These are phyloP conservation scores for Actinomortierella wolfii DNA, from an alignment of 371 early-diverging fungal species.

Conservation along the genomic window DNA sequence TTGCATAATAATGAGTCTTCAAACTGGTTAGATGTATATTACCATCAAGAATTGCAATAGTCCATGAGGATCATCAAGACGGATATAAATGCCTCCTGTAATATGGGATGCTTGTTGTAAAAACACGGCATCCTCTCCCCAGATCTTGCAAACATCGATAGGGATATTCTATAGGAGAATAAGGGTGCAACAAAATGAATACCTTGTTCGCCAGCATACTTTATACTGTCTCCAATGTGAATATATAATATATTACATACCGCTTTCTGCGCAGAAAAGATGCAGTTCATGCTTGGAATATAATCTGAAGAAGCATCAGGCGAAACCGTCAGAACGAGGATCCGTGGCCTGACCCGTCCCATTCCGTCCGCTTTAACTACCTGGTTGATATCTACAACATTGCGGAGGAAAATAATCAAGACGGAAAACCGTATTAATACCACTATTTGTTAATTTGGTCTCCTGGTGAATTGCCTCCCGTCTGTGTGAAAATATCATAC, in stretches of 20 bases:
- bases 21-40: too few species aligned
- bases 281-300: conserved; percentile 95
- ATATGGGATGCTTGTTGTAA: conserved; percentile 92
- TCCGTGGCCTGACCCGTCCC: conserved; percentile 75
- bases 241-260: conserved; percentile 53
- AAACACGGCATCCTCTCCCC: conserved; percentile 81
- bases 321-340: conserved; percentile 85
- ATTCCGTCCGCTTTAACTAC: conserved; percentile 59
- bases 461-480: conserved; percentile 56
- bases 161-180: conserved; percentile 64
- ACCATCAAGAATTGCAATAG: conserved; percentile 88
- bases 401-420: conserved; percentile 5
- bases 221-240: not conserved
- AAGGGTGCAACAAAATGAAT: not conserved
- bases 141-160: conserved; percentile 88
- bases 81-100: conserved; percentile 85
- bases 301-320: conserved; percentile 89
- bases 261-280: conserved; percentile 93
- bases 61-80: conserved; percentile 65
- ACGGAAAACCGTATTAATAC: not conserved
- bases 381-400: conserved; percentile 67
- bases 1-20: too few species aligned
- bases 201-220: not conserved
- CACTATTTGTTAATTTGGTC: not conserved
- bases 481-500: conserved; percentile 51